phyloP scores from a whole-genome alignment of 305 asterid genomes.

The Fraxinus albicans region DNA sequence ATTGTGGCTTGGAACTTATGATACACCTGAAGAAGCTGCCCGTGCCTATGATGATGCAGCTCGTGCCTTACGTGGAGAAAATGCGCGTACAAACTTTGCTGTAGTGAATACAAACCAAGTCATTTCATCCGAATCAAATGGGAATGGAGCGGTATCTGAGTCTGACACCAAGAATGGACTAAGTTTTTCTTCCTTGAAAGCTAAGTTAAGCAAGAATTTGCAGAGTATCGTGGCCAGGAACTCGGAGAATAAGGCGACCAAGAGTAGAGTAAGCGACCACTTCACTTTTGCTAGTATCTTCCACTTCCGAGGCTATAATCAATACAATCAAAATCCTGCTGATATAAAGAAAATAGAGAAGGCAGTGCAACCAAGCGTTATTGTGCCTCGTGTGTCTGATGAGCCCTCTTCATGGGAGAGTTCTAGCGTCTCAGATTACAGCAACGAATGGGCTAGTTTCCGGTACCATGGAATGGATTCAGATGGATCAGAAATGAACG shows the following conservation, averaged over 20 bases:
- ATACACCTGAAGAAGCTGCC: slow-evolving; percentile 91
- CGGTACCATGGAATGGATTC: slow-evolving; percentile 41
- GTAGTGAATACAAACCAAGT: slow-evolving; percentile 12
- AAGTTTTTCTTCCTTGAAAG: slow-evolving; percentile 74
- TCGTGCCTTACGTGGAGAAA: slow-evolving; percentile 77
- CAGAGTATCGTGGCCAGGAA: slow-evolving; percentile 75
- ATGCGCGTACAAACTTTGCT: slow-evolving; percentile 77
- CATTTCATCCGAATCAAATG: slow-evolving; percentile 10
- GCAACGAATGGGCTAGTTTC: slow-evolving; percentile 54
- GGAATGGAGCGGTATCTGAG: slow-evolving; percentile 17
- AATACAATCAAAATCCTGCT: slow-evolving; percentile 40
- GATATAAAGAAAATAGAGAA: slow-evolving; percentile 62
- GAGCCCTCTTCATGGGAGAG: slow-evolving; percentile 48
- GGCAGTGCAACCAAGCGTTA: slow-evolving; percentile 71
- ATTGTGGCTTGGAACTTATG: slow-evolving; percentile 88
- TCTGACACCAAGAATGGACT: slow-evolving; percentile 43
- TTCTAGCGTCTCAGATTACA: slow-evolving; percentile 48
- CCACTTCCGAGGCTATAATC: slow-evolving; percentile 54
- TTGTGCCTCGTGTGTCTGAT: slow-evolving; percentile 52
- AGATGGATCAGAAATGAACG: slow-evolving; percentile 60
- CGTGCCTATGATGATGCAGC: slow-evolving; percentile 89
- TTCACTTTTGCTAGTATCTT: slow-evolving; percentile 83
- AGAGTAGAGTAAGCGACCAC: slow-evolving; percentile 80
- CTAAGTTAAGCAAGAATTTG: slow-evolving; percentile 71
- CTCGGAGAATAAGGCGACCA: slow-evolving; percentile 55